Evolutionary conservation across 306 rosid species (phyloP).

Genomic region (Cercis canadensis): DNA sequence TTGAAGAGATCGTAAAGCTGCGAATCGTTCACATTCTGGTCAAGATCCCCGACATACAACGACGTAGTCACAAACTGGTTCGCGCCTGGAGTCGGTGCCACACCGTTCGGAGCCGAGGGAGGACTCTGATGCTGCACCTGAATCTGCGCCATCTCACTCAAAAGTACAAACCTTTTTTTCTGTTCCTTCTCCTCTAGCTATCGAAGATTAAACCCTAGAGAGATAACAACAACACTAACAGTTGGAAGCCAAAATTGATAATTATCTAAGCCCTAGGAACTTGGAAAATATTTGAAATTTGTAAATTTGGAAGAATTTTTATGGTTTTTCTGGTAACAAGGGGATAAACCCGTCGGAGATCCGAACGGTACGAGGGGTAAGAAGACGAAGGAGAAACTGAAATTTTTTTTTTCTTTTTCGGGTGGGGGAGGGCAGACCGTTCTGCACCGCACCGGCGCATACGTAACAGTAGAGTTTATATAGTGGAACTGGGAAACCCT

Average conservation of each 20-base stretch:
- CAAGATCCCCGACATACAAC: conserved; percentile 79
- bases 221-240: not conserved
- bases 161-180: not conserved
- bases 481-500: conserved; percentile 51
- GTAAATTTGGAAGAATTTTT: conserved; percentile 23
- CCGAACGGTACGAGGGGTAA: conserved; percentile 28
- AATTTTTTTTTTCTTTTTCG: conserved; percentile 34
- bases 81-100: conserved; percentile 31
- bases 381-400: conserved; percentile 17
- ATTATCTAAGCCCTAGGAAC: not conserved
- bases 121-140: conserved; percentile 71
- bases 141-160: conserved; percentile 67
- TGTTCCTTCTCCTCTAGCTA: not conserved
- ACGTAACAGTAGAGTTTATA: conserved; percentile 41
- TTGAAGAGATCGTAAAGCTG: conserved; percentile 72
- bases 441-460: conserved; percentile 63
- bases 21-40: conserved; percentile 59
- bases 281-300: not conserved
- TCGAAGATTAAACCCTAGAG: not conserved
- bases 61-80: conserved; percentile 65
- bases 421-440: conserved; percentile 65
- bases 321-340: conserved; percentile 31
- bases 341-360: conserved; percentile 56
- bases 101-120: conserved; percentile 43
- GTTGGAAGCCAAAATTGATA: not conserved